Evolutionary conservation across 257 asterid genomes (phyloP).

Genomic region (Mentha longifolia): DNA sequence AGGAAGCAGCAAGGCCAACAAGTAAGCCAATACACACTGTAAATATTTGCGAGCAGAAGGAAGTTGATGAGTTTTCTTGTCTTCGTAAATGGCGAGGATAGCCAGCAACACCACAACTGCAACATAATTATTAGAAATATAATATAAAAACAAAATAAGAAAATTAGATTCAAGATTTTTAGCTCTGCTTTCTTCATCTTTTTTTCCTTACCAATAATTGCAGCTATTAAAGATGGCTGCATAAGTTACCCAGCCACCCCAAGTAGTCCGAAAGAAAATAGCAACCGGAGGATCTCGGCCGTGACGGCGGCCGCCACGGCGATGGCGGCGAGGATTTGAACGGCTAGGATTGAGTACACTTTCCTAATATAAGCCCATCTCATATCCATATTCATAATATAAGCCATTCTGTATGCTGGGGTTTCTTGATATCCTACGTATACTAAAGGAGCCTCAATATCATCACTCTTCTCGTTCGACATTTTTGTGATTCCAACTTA

Average conservation of each 20-base stretch:
- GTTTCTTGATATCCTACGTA: constrained; percentile 61
- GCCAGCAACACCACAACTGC: constrained; percentile 32
- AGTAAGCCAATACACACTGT: constrained; percentile 32
- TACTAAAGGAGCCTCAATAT: constrained; percentile 51
- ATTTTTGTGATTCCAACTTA: not conserved
- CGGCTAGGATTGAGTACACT: constrained; percentile 49
- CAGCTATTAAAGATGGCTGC: constrained; percentile 38
- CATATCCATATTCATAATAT: too few relatives aligned
- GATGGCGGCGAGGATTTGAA: constrained; percentile 54
- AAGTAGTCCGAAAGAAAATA: constrained; percentile 46
- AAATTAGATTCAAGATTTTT: too few relatives aligned
- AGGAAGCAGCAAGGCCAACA: constrained; percentile 31
- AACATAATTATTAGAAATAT: not conserved
- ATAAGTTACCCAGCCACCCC: constrained; percentile 40
- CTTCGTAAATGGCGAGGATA: not conserved
- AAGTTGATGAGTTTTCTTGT: constrained; percentile 37
- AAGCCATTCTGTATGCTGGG: too few relatives aligned
- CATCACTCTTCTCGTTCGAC: constrained; percentile 45
- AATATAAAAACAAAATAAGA: too few relatives aligned
- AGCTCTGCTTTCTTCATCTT: not conserved
- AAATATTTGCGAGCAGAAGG: constrained; percentile 39
- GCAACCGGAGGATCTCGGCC: constrained; percentile 42
- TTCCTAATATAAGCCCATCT: constrained; percentile 68
- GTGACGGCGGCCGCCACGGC: constrained; percentile 54
- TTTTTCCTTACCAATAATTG: constrained; percentile 39